phyloP scores from a whole-genome alignment of 306 rosid species.

The Cucurbita maxima region DNA sequence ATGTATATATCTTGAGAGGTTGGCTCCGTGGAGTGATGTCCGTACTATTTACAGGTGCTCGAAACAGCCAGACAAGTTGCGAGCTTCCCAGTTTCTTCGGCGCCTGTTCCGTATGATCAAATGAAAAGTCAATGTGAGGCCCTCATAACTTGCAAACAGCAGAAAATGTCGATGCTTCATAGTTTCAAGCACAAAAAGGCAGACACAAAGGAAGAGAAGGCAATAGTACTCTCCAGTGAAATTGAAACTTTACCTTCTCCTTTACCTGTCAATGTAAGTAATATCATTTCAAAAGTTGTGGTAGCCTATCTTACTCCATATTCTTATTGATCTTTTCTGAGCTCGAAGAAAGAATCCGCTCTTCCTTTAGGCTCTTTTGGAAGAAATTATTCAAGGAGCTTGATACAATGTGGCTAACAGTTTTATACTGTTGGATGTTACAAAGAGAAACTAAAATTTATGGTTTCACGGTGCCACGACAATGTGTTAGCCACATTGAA shows the following conservation, averaged over 20 bases:
- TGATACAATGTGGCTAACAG: neutral
- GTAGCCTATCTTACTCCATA: neutral
- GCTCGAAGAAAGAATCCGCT: neutral
- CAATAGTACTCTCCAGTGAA: constrained; percentile 44
- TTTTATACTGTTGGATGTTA: neutral
- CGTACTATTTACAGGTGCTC: constrained; percentile 47
- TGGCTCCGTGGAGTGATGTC: neutral
- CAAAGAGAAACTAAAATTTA: neutral
- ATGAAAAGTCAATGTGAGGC: constrained; percentile 95
- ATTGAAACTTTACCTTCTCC: constrained; percentile 22
- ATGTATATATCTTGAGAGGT: neutral
- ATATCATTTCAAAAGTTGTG: neutral
- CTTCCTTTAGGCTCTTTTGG: neutral
- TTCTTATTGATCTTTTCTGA: neutral
- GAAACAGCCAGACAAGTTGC: constrained; percentile 87
- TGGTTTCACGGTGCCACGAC: neutral
- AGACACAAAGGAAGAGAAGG: constrained; percentile 39
- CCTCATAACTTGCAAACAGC: constrained; percentile 64
- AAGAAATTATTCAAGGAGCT: neutral
- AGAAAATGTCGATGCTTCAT: constrained; percentile 79
- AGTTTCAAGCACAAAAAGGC: constrained; percentile 60
- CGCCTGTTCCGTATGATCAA: constrained; percentile 67
- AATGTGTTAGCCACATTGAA: neutral
- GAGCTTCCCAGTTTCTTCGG: constrained; percentile 52
- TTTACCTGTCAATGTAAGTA: constrained; percentile 34